These are phyloP conservation scores for Colletotrichum filicis DNA, from an alignment of 2,329 filamentous ascomycete species.

Conservation along the genomic window DNA sequence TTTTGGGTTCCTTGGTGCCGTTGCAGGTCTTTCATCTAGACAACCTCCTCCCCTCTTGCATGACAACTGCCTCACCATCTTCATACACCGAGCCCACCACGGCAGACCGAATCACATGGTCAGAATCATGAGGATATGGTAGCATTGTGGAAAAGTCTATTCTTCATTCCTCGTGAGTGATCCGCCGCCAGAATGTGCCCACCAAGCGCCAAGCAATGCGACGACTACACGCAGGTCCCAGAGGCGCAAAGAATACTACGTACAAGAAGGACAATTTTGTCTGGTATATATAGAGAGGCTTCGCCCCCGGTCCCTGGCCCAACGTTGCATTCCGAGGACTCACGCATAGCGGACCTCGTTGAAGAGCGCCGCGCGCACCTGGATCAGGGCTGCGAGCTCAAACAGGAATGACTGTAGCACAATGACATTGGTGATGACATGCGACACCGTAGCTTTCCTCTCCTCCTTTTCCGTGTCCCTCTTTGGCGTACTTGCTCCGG, in stretches of 20 bases:
- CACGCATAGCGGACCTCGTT: constrained; percentile 76
- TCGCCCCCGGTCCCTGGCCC: not conserved
- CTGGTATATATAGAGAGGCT: not conserved
- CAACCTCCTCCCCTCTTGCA: not conserved
- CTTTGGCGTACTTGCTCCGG: constrained; percentile 40
- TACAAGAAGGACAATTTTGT: constrained; percentile 5
- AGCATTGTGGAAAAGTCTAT: not conserved
- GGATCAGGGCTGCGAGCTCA: constrained; percentile 79
- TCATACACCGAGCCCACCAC: not conserved
- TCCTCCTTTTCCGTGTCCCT: constrained; percentile 40
- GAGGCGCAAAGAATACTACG: constrained; percentile 4
- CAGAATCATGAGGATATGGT: not conserved
- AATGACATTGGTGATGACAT: constrained; percentile 83
- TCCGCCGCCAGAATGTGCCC: not conserved
- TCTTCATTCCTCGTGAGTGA: not conserved
- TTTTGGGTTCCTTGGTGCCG: not conserved
- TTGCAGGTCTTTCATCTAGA: constrained; percentile 4
- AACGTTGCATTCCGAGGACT: constrained; percentile 1
- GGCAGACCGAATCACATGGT: not conserved
- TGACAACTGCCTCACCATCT: not conserved
- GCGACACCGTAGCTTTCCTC: constrained; percentile 74
- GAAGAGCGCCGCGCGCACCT: constrained; percentile 80
- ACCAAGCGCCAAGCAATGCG: constrained; percentile 4
- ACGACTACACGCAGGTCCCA: not conserved
- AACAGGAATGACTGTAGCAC: constrained; percentile 84